Evolutionary conservation across 2,329 filamentous ascomycete species (phyloP).

Genomic region (Penicillium sp.): DNA sequence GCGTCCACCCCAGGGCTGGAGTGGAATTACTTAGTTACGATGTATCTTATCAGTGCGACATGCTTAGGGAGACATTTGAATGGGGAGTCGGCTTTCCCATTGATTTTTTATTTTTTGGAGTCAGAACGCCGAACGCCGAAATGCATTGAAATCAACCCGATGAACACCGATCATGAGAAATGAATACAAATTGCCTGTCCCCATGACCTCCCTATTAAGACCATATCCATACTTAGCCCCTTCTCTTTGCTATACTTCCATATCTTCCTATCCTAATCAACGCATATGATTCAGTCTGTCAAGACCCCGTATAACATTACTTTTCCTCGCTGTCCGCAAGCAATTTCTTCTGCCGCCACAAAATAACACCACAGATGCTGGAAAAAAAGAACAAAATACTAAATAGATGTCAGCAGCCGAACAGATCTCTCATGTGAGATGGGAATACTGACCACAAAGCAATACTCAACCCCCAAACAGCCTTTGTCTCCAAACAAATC

Average conservation of each 20-base stretch:
- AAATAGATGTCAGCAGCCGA: background rate
- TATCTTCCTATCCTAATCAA: background rate
- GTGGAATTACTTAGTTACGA: background rate
- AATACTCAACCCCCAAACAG: conserved; percentile 83
- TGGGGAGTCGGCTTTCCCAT: background rate
- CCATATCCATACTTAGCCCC: background rate
- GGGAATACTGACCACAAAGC: conserved; percentile 61
- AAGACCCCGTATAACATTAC: background rate
- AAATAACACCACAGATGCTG: conserved; percentile 56
- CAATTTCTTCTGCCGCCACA: conserved; percentile 62
- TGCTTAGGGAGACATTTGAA: background rate
- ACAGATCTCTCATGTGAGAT: too few relatives aligned
- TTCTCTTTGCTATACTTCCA: background rate
- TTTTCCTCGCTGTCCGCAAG: conserved; percentile 20
- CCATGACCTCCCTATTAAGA: background rate
- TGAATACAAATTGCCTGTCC: background rate
- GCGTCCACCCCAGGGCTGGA: too few relatives aligned
- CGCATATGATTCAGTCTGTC: background rate
- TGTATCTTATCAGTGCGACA: background rate
- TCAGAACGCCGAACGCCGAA: background rate
- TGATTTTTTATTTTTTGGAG: background rate
- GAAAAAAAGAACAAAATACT: conserved; percentile 68
- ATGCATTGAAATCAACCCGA: background rate
- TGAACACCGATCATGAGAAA: background rate
- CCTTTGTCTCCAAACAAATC: conserved; percentile 81